Base-by-base conservation (phyloP, 352 stramenopile genomes). In the Aphanomyces stellatus region DNA sequence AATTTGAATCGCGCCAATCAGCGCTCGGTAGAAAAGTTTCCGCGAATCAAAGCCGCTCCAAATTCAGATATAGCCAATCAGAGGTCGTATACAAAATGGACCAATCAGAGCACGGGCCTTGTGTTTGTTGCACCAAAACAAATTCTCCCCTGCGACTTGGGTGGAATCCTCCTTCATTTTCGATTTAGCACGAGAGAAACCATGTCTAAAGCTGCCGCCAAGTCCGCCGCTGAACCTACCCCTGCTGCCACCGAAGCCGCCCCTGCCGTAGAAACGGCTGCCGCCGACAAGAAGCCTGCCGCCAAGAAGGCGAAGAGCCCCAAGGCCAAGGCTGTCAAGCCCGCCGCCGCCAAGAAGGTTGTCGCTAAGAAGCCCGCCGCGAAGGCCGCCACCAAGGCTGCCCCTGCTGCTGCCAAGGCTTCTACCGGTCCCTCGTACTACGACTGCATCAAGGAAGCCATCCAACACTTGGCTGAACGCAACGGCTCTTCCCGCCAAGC, bases 401-500 rank as follows among this genome's bases (percentile, higher is more conserved):
- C 66, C 2, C 40, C 69, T 10, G 75, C 51, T 19, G 53, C 71
- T 34, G 90, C 90, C 78, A 91, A 90, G 66, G 69, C 71, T 51
- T 77, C 75, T 61, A 68, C 78, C 53, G 83, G 81, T 30, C 80
- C 84, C 19, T 81, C 81, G 71, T 94, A 96, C 82, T 95, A 92
- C 75, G 87, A 96, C 74, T 81, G 94, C 59, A 97, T 98, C 78
- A 96, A 96, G 75, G 88, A 96, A 73, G 89, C 90, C 57, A 91
- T 98, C 69, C 65, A 90, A 51, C 69, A 83, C 67, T 87, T 98
- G 53, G 97, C 97, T 76, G 91, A 97, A 65, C 89, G 90, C 72
- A 87, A 75, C 60, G 91, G 92, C 61, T 97, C 89, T 59, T 97
- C 91, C 30, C 80, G 86, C 51, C 79, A 95, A 68, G 92, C 92